Base-by-base conservation (phyloP, 1,284 basidiomycete genomes). In the Fomitiporia mediterranea region DNA sequence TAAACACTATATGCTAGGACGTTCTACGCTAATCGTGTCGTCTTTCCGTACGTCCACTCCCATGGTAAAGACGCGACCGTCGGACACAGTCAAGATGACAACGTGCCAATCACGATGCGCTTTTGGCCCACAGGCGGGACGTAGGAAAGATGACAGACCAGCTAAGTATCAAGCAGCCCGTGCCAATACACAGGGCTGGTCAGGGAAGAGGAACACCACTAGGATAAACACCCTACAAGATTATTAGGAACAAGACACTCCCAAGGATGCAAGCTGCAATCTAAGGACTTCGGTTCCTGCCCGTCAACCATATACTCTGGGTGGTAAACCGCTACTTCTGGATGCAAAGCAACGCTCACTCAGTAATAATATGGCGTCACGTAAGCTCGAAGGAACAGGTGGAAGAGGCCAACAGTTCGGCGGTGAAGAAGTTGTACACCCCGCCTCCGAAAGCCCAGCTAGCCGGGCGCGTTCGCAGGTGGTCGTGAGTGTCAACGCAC, bases 11-110 rank as follows among this genome's bases (percentile, higher is more conserved):
- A n/a, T 28, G 25, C n/a, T n/a, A 46, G 44, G 4, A 15, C 25
- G 27, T n/a, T 23, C 25, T 15, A 4, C n/a, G 44, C 15, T 28
- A 30, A 30, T 30, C 44, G 11, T 30, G 30, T n/a, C 23, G 19
- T 35, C 43, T 39, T 42, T 40, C 44, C 51, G 27, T 39, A 55
- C 53, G 53, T 55, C 53, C 53, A 55, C 53, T 55, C 53, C 53
- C 53, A 55, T 55, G 53, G 53, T 55, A 55, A 40, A 35, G 30
- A n/a, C 21, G 23, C 35, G 25, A 49, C 15, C 30, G 7, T 25
- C 19, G 17, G 40, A 43, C 51, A 35, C 25, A 25, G 17, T 8
- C n/a, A 21, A 21, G 9, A 13, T 15, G 15, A 28, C 13, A 27
- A 15, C 11, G 43, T 9, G 39, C 17, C 17, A 19, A 7, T 32